Evolutionary conservation across 2,329 filamentous ascomycete species (phyloP), one percentile per base, ranked within the genome.

Genomic region (Rachicladosporium sp.): DNA sequence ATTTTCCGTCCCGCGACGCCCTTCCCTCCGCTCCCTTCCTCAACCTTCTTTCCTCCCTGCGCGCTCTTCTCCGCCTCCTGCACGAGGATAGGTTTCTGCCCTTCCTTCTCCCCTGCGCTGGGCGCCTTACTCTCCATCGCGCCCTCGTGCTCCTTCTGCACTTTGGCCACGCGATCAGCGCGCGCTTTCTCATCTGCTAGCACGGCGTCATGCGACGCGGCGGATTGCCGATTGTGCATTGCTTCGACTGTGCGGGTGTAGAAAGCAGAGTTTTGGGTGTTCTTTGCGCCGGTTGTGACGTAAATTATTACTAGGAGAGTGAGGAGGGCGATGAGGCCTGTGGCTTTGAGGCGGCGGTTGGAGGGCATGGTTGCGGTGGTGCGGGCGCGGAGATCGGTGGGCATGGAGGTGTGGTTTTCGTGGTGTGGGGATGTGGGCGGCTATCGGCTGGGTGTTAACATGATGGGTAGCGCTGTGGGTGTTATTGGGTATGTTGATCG

Each of bases 221-320:
- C 46, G 15, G 48, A 53, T 41, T 65, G 58, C 30, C 67, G 58
- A 7, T 66, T 66, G 44, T 74, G 65, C 46, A 76, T 67, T n/a
- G 73, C 68, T 27, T 63, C 59, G 10, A 70, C 61, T 2, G 69
- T 78, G 35, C 69, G 68, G 19, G 63, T 65, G 59, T 78, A 76
- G 62, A 76, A 77, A 50, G 71, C 69, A 33, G 62, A 69, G 35
- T 66, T 65, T 44, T 64, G 59, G 29, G 68, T 66, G 36, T 71
- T 65, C 42, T 71, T 69, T 37, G 73, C 64, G 36, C 70, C 70
- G 10, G 71, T 73, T 12, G 79, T 80, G 57, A 85, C 79, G 66
- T 89, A 86, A 50, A 93, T 67, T 40, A 81, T 65, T 33, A 79
- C 69, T 49, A 89, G 63, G 43, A 89, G 62, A 43, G 74, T 67